Conservation (phyloP, 1,139 yeast genomes). For the Suhomyces chickasaworum region DNA sequence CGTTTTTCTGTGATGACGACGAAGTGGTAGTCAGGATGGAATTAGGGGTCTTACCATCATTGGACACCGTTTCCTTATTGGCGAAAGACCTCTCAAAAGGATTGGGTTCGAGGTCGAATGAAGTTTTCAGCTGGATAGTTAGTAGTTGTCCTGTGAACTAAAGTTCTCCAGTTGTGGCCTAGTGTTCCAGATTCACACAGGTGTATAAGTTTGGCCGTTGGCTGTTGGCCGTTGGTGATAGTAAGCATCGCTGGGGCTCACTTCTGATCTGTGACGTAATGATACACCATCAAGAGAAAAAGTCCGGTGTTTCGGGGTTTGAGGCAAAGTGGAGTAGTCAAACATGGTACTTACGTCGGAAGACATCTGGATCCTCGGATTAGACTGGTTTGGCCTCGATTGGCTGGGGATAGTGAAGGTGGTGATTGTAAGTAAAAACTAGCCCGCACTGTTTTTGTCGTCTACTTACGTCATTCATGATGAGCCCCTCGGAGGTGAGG, state of each 20-base stretch:
- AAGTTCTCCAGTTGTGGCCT: too few relatives aligned
- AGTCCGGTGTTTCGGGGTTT: not conserved
- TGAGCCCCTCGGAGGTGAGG: conserved; percentile 6
- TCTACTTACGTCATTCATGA: conserved; percentile 12
- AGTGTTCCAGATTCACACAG: too few relatives aligned
- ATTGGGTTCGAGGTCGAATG: conserved; percentile 84
- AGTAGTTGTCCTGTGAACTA: too few relatives aligned
- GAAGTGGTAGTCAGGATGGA: conserved; percentile 8
- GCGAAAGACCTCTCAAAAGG: conserved; percentile 97
- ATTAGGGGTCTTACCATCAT: conserved; percentile 8
- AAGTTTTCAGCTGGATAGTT: conserved; percentile 38
- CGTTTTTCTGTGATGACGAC: conserved; percentile 29
- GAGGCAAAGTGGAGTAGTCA: not conserved
- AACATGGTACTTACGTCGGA: conserved; percentile 11
- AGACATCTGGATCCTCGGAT: conserved; percentile 9
- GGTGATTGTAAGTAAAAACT: conserved; percentile 9
- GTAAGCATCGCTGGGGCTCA: not conserved
- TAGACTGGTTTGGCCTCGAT: not conserved
- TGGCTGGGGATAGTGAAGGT: conserved; percentile 2
- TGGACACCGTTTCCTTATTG: conserved; percentile 30
- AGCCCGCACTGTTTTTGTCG: conserved; percentile 7
- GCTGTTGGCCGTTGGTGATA: not conserved
- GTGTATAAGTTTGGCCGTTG: too few relatives aligned
- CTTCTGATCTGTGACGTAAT: conserved; percentile 11
- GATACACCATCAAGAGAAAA: conserved; percentile 3